Conservation (phyloP, 495 filamentous ascomycete species). For the Penicillium soppii region DNA sequence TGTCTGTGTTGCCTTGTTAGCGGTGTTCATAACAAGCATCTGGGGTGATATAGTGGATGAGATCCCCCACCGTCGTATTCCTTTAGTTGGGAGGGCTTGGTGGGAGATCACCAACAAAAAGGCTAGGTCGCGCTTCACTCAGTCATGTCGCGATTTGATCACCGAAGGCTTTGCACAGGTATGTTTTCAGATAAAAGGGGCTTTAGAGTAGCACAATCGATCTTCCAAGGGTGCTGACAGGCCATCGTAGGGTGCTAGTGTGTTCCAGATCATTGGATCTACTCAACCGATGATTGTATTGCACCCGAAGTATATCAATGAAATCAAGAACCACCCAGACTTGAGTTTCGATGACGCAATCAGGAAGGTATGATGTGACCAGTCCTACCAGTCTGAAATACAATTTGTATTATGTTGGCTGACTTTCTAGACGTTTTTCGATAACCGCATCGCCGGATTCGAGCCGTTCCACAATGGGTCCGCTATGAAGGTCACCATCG, state of each 20-base stretch:
- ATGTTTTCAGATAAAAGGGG: not conserved
- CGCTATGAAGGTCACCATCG: conserved; percentile 25
- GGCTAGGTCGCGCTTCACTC: conserved; percentile 25
- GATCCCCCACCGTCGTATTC: conserved; percentile 28
- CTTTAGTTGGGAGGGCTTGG: conserved; percentile 29
- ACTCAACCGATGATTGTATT: conserved; percentile 40
- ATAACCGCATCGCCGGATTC: conserved; percentile 43
- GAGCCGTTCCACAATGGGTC: conserved; percentile 38
- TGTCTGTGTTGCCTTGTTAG: conserved; percentile 17
- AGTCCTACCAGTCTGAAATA: conserved; percentile 11
- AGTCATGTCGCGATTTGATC: conserved; percentile 24
- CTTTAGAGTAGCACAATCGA: not conserved
- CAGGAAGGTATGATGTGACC: conserved; percentile 39
- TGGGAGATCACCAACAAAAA: conserved; percentile 34
- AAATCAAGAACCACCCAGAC: conserved; percentile 45
- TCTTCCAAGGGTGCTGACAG: not conserved
- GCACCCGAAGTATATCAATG: conserved; percentile 48
- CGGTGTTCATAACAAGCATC: conserved; percentile 22
- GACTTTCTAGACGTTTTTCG: conserved; percentile 39
- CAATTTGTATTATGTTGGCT: not conserved
- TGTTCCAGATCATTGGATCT: conserved; percentile 41
- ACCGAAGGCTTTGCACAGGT: conserved; percentile 33
- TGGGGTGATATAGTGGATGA: conserved; percentile 30
- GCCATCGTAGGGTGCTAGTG: conserved; percentile 23
- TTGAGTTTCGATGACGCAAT: conserved; percentile 40